phyloP scores from a whole-genome alignment of 2,329 filamentous ascomycete species.

The Penicillium fuscoglaucum region DNA sequence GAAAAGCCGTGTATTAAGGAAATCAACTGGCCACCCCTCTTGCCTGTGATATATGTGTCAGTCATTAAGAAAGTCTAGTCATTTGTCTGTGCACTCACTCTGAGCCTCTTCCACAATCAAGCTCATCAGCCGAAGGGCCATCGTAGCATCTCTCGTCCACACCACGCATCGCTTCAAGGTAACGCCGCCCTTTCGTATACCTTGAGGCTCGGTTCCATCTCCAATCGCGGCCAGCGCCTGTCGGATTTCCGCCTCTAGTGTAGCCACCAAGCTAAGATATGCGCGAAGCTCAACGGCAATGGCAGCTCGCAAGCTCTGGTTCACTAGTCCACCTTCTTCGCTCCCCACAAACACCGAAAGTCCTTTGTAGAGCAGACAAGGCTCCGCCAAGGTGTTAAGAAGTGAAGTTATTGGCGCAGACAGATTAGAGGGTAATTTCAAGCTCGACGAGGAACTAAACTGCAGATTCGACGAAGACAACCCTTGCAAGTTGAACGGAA shows the following conservation, averaged over 20 bases:
- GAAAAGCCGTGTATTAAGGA: slow-evolving; percentile 92
- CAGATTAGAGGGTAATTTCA: slow-evolving; percentile 76
- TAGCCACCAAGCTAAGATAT: slow-evolving; percentile 87
- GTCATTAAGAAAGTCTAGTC: neutral
- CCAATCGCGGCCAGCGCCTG: slow-evolving; percentile 72
- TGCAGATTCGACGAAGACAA: slow-evolving; percentile 81
- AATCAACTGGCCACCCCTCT: slow-evolving; percentile 87
- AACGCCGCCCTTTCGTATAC: slow-evolving; percentile 81
- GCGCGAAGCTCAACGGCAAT: slow-evolving; percentile 81
- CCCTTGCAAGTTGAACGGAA: slow-evolving; percentile 91
- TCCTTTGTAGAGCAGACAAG: slow-evolving; percentile 83
- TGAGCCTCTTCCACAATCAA: slow-evolving; percentile 89
- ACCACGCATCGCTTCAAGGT: slow-evolving; percentile 94
- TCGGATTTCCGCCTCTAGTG: slow-evolving; percentile 87
- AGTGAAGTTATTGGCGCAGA: slow-evolving; percentile 83
- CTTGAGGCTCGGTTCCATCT: slow-evolving; percentile 59
- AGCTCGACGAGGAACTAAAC: slow-evolving; percentile 67
- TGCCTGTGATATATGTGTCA: slow-evolving; percentile 42
- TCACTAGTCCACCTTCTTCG: slow-evolving; percentile 78
- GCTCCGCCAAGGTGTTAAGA: slow-evolving; percentile 86
- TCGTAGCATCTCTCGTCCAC: slow-evolving; percentile 95
- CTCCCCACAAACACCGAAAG: slow-evolving; percentile 80
- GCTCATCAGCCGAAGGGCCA: slow-evolving; percentile 90
- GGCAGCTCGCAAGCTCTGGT: slow-evolving; percentile 86
- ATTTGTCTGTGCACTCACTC: slow-evolving; percentile 49